A percentile compares a stretch with the other conserved stretches of the same genome.
Evolutionary conservation across 805 yeast genomes (phyloP).

Genomic region (Pichia gijzeniarum): DNA sequence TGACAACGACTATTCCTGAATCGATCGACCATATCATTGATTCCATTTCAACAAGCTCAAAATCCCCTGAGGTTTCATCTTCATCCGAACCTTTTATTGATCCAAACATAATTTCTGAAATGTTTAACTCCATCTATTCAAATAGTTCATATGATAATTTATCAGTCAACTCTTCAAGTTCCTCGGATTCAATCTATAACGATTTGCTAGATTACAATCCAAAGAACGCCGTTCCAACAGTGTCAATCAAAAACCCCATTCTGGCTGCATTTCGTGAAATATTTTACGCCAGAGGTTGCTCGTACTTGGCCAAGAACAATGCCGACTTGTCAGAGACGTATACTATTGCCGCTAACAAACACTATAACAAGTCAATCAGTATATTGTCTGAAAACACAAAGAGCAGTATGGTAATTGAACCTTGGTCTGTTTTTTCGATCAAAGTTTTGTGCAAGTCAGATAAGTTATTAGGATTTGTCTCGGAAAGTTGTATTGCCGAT

Average conservation of each 20-base stretch:
- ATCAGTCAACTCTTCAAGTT: background rate
- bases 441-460: conserved; percentile 34
- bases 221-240: conserved; percentile 19
- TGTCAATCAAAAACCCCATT: conserved; percentile 10
- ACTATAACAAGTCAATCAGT: conserved; percentile 20
- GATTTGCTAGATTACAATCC: conserved; percentile 28
- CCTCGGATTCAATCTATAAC: conserved; percentile 6
- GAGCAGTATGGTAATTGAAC: background rate
- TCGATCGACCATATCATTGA: conserved; percentile 14
- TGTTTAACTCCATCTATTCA: conserved; percentile 22
- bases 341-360: conserved; percentile 20
- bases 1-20: conserved; percentile 6
- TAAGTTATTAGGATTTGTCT: conserved; percentile 25
- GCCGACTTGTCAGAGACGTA: conserved; percentile 16
- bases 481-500: conserved; percentile 10
- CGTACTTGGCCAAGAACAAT: conserved; percentile 29
- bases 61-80: background rate
- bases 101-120: conserved; percentile 18
- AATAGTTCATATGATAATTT: conserved; percentile 1
- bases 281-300: conserved; percentile 35
- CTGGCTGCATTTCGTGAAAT: conserved; percentile 27
- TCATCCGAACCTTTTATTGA: background rate
- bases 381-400: conserved; percentile 15
- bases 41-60: background rate
- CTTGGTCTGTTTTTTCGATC: conserved; percentile 39